Conservation (phyloP, 2,329 filamentous ascomycete genomes). For the Nemania bipapillata region DNA sequence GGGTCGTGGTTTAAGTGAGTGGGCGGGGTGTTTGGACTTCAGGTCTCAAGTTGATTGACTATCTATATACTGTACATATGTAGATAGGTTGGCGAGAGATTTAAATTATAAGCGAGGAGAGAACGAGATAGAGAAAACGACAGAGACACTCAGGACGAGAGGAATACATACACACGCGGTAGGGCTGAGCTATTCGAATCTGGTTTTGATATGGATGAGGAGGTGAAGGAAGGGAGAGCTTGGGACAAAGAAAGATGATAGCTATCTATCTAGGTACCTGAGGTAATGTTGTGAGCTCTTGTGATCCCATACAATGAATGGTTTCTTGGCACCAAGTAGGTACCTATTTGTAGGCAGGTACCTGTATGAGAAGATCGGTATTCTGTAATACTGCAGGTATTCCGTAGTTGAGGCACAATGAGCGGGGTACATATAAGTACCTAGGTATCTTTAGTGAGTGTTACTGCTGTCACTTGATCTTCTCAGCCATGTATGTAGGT, state of each 20-base stretch:
- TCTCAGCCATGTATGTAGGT: too few species aligned
- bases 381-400: too few species aligned
- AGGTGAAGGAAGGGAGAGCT: constrained; percentile 12
- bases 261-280: too few species aligned
- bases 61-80: background rate
- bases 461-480: too few species aligned
- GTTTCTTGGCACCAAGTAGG: background rate
- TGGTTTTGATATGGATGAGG: background rate
- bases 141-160: background rate
- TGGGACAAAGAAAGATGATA: background rate
- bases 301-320: background rate
- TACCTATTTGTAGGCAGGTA: background rate
- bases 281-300: background rate
- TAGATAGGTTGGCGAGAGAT: background rate
- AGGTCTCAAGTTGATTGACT: constrained; percentile 7
- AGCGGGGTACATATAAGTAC: background rate
- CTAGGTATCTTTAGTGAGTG: constrained; percentile 5
- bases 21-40: constrained; percentile 23
- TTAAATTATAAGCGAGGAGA: background rate
- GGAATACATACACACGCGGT: constrained; percentile 4
- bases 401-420: background rate
- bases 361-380: background rate
- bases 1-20: constrained; percentile 24
- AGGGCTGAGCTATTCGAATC: background rate
- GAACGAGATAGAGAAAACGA: too few species aligned